These are phyloP conservation scores for Lophiostoma macrostomum DNA, from an alignment of 495 filamentous ascomycete genomes.

Conservation along the genomic window DNA sequence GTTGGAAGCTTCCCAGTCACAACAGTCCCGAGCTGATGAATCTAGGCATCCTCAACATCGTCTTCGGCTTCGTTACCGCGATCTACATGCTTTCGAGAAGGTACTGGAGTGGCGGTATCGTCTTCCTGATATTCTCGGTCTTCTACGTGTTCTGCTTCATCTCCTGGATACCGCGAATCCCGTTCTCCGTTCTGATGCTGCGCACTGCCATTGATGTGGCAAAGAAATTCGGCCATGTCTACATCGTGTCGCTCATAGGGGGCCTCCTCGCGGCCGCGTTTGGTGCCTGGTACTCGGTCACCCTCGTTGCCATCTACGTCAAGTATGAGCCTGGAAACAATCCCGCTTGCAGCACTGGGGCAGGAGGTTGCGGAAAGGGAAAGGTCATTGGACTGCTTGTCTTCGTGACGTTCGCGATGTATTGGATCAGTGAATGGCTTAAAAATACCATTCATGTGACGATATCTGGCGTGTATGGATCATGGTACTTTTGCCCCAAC, in stretches of 20 bases:
- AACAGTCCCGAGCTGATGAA: no score
- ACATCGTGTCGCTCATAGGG: slow-evolving; percentile 76
- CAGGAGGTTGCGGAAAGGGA: slow-evolving; percentile 66
- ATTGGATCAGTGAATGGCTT: slow-evolving; percentile 81
- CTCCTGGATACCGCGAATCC: slow-evolving; percentile 82
- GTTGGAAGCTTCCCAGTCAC: no score
- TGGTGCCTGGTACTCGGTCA: slow-evolving; percentile 59
- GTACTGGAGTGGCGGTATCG: slow-evolving; percentile 78
- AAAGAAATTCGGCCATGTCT: slow-evolving; percentile 78
- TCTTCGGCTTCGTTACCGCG: slow-evolving; percentile 63
- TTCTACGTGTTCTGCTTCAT: slow-evolving; percentile 78
- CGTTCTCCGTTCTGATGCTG: slow-evolving; percentile 86
- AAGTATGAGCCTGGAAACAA: slow-evolving; percentile 71
- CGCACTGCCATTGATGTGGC: slow-evolving; percentile 84
- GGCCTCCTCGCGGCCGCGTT: slow-evolving; percentile 72
- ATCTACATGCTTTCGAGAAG: slow-evolving; percentile 63
- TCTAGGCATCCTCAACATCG: slow-evolving; percentile 31
- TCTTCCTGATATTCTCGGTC: slow-evolving; percentile 76
- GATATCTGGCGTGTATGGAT: slow-evolving; percentile 83
- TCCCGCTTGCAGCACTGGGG: slow-evolving; percentile 60
- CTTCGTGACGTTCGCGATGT: slow-evolving; percentile 84
- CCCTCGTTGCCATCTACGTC: slow-evolving; percentile 66
- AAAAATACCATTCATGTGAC: slow-evolving; percentile 90
- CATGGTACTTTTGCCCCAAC: slow-evolving; percentile 80
- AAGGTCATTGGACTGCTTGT: slow-evolving; percentile 81